Conservation (phyloP, 1,284 basidiomycete genomes). For the Veloboletus limbatus region DNA sequence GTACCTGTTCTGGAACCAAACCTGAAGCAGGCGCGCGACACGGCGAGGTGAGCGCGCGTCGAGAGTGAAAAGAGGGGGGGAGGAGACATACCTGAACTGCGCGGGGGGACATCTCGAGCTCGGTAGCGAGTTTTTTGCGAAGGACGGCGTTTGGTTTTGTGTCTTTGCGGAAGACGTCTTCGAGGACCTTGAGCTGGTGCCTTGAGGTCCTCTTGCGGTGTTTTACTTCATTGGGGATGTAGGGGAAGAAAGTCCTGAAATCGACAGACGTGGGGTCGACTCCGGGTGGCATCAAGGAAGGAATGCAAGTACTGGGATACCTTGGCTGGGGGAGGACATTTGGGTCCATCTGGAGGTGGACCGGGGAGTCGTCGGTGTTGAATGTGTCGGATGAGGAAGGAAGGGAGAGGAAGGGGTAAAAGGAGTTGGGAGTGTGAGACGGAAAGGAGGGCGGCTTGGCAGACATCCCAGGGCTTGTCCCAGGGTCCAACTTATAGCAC, state of each 20-base stretch:
- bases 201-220: constrained; percentile 84
- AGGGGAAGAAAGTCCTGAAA: constrained; percentile 66
- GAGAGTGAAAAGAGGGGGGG: constrained; percentile 7
- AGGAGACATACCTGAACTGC: constrained; percentile 78
- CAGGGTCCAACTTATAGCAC: constrained; percentile 33
- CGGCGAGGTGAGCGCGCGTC: constrained; percentile 22
- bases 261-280: constrained; percentile 56
- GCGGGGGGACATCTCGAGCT: constrained; percentile 88
- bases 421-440: constrained; percentile 25
- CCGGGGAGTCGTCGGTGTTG: constrained; percentile 7
- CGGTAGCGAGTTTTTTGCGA: constrained; percentile 73
- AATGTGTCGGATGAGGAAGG: constrained; percentile 6
- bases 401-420: constrained; percentile 21
- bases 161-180: constrained; percentile 79
- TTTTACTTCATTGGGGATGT: constrained; percentile 87
- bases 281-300: constrained; percentile 45
- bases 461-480: constrained; percentile 23
- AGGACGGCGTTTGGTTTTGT: constrained; percentile 85
- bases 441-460: constrained; percentile 31
- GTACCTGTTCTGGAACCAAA: constrained; percentile 90
- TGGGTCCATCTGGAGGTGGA: constrained; percentile 22
- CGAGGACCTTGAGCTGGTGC: constrained; percentile 82
- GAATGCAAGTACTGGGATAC: constrained; percentile 42
- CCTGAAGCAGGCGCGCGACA: constrained; percentile 44
- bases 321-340: constrained; percentile 22